These are phyloP conservation scores for Colletotrichum zoysiae DNA, from an alignment of 2,329 filamentous ascomycete species.

Conservation along the genomic window DNA sequence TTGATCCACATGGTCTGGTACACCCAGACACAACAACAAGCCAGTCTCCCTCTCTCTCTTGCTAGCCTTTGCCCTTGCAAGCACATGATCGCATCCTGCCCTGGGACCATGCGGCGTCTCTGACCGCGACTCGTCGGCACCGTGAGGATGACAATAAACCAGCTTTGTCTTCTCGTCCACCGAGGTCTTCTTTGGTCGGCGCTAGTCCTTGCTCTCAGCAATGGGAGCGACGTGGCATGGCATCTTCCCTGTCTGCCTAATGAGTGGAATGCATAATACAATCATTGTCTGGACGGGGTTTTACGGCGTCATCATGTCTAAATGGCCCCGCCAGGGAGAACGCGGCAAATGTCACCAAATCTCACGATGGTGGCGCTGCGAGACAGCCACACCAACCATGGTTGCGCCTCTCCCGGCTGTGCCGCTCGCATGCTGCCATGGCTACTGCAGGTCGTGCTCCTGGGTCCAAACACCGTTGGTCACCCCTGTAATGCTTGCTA, in stretches of 20 bases:
- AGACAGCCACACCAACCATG: slow-evolving; percentile 34
- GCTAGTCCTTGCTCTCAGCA: slow-evolving; percentile 10
- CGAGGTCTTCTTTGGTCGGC: background rate
- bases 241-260: background rate
- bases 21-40: slow-evolving; percentile 11
- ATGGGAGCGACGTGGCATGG: background rate
- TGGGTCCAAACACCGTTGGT: background rate
- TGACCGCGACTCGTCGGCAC: slow-evolving; percentile 4
- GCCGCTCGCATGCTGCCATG: slow-evolving; percentile 22
- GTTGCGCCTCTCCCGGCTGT: slow-evolving; percentile 21
- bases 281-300: slow-evolving; percentile 4
- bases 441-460: slow-evolving; percentile 23
- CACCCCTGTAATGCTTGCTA: background rate
- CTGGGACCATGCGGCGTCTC: background rate
- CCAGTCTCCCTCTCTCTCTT: background rate
- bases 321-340: background rate
- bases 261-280: slow-evolving; percentile 4
- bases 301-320: background rate
- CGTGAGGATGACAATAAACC: background rate
- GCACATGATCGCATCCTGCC: background rate
- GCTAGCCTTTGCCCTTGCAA: background rate
- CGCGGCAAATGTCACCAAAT: background rate
- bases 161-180: background rate
- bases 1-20: slow-evolving; percentile 1
- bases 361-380: slow-evolving; percentile 15